A percentile compares a stretch with the other conserved stretches of the same genome.
These are phyloP conservation scores for Vicia sativa DNA, from an alignment of 306 rosid genomes.

Conservation along the genomic window DNA sequence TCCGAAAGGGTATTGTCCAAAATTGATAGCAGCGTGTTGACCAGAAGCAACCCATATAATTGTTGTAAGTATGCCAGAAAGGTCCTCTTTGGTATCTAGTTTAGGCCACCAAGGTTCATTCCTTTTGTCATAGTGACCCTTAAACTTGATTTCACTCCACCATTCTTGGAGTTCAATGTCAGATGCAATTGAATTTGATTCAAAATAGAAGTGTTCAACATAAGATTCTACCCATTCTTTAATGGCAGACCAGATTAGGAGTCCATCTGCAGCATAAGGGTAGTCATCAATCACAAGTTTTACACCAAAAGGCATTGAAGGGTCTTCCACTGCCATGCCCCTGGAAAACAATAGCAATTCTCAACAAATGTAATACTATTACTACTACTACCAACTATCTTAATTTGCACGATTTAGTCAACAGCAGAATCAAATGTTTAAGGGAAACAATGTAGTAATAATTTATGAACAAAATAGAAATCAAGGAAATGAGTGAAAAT, in stretches of 20 bases:
- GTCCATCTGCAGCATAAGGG: slow-evolving; percentile 96
- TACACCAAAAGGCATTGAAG: slow-evolving; percentile 71
- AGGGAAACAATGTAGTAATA: background rate
- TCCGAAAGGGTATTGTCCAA: slow-evolving; percentile 97
- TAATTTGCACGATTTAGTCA: background rate
- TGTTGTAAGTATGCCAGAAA: slow-evolving; percentile 65
- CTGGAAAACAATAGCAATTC: slow-evolving; percentile 40
- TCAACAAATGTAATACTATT: background rate
- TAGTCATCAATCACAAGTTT: slow-evolving; percentile 87
- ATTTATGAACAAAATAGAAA: slow-evolving; percentile 9
- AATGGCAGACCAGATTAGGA: slow-evolving; percentile 90
- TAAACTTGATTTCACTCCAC: slow-evolving; percentile 86
- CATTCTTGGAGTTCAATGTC: slow-evolving; percentile 85
- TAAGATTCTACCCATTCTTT: slow-evolving; percentile 89
- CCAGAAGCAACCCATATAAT: slow-evolving; percentile 95
- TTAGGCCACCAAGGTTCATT: slow-evolving; percentile 96
- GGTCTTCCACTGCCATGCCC: slow-evolving; percentile 94
- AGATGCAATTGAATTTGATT: slow-evolving; percentile 59
- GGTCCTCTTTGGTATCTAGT: slow-evolving; percentile 69
- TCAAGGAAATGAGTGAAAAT: slow-evolving; percentile 12
- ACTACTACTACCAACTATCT: background rate
- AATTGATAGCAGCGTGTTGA: slow-evolving; percentile 94
- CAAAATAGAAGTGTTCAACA: slow-evolving; percentile 67
- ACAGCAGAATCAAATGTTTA: background rate
- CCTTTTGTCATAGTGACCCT: slow-evolving; percentile 83